Evolutionary conservation across 176 grass and related monocot genomes (phyloP), one percentile per base, ranked within the genome.

Genomic region (Aegilops bicornis): DNA sequence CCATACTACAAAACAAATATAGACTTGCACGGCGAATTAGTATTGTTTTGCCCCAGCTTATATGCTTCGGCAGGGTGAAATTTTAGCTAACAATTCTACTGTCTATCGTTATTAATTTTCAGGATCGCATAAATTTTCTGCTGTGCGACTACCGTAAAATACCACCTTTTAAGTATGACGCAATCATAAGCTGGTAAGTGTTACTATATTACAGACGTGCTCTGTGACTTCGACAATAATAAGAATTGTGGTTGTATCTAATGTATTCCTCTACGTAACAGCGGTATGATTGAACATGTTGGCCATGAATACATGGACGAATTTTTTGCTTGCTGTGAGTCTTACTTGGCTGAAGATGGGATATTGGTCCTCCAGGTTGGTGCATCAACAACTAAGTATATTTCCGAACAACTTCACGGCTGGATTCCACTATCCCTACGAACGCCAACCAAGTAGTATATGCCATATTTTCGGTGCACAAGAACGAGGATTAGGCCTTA

Each of bases 301-400:
- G 69, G 69, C 69, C 69, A 72, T 72, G 40, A 74, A 17, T 47
- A 74, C 40, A 47, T 16, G n/a, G 23, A 74, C 22, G 40, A 74
- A 16, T 74, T 27, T 47, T 74, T 74, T 74, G 71, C 40, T 7
- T 45, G 40, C 71, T 47, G 71, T 1, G 40, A 74, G 23, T 74
- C 71, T 47, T 42, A 16, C 40, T 74, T 74, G 71, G 35, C 69
- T 72, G 69, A 72, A 72, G 69, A 72, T 23, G 69, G 69, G 19
- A 72, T 72, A 72, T 72, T 72, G 69, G 69, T 72, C 35, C 69
- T 72, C 69, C 69, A 72, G 69, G 69, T 72, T 40, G 23, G 69
- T 74, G 24, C 39, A 13, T 73, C n/a, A 45, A 47, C 12, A 47
- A 0, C 64, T 32, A 66, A 66, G 2, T 66, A 32, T 67, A 67